These are phyloP conservation scores for Debaryomyces prosopidis DNA, from an alignment of 805 yeast species.

Conservation along the genomic window DNA sequence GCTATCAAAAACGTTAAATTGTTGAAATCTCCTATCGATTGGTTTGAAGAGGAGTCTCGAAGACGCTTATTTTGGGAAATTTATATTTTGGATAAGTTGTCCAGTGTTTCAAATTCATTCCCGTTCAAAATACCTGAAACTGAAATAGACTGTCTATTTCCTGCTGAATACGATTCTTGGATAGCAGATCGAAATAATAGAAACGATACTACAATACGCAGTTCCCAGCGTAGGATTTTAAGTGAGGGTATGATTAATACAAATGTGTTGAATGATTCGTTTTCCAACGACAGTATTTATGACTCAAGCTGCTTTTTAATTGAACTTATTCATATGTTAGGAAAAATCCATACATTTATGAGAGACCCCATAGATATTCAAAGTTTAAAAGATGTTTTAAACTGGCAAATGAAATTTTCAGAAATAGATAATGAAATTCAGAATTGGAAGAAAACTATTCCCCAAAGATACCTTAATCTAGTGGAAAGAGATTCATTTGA, in stretches of 20 bases:
- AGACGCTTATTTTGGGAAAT: slow-evolving; percentile 16
- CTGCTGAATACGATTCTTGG: slow-evolving; percentile 11
- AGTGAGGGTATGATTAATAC: not conserved
- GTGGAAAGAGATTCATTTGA: slow-evolving; percentile 6
- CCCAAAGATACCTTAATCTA: slow-evolving; percentile 6
- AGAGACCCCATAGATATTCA: slow-evolving; percentile 14
- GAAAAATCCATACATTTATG: slow-evolving; percentile 8
- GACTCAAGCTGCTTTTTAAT: not conserved
- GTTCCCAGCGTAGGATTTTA: slow-evolving; percentile 7
- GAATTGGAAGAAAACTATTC: slow-evolving; percentile 13
- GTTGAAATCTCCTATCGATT: slow-evolving; percentile 8
- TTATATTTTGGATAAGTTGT: slow-evolving; percentile 13
- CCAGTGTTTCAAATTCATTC: slow-evolving; percentile 13
- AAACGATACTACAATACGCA: slow-evolving; percentile 6
- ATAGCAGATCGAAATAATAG: slow-evolving; percentile 1
- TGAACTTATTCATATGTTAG: not conserved
- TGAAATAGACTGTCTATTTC: slow-evolving; percentile 11
- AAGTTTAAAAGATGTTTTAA: slow-evolving; percentile 12
- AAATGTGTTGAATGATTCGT: slow-evolving; percentile 3
- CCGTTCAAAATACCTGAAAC: slow-evolving; percentile 10
- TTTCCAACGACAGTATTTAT: slow-evolving; percentile 3
- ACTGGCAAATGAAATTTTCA: slow-evolving; percentile 17
- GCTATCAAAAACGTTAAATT: slow-evolving; percentile 1
- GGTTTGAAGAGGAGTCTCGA: slow-evolving; percentile 12
- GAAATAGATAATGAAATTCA: slow-evolving; percentile 14